Evolutionary conservation across 1,139 yeast species (phyloP), one percentile per base, ranked within the genome.

Genomic region (Sugiyamaella xylanicola): DNA sequence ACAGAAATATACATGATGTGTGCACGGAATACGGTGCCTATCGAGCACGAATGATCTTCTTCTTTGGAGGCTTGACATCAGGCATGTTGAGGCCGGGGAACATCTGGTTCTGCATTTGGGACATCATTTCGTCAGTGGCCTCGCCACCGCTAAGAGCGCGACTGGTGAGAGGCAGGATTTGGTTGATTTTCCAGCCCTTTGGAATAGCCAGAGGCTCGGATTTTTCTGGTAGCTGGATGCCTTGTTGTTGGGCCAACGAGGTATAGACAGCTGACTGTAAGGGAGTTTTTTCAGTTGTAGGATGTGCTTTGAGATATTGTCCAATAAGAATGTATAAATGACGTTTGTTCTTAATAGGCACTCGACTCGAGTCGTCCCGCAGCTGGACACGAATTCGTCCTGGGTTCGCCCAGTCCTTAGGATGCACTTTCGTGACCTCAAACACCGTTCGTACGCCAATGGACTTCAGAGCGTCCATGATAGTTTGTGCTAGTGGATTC

Each of bases 351-450:
- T 73, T 72, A 60, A 77, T 71, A 81, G 55, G 50, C 7, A 48
- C 51, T 19, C 49, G 27, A 17, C 48, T 37, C 1, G 56, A 32
- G 77, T 56, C 58, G 22, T 53, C 56, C 3, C 49, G 45, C 11
- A 60, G 41, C 71, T 58, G 79, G 19, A 91, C 87, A 63, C 96
- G 81, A 39, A 93, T 93, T 65, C 98, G 80, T 13, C 99, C 99
- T 1, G 97, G 95, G 68, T 93, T 93, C 59, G 98, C 96, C 80
- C 87, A 93, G 73, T 93, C 99, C 70, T 91, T 96, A 9, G 99
- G 99, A 72, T 93, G 99, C 2, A 87, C 74, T 73, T 91, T 93
- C 60, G 87, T 90, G 60, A 93, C 84, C 68, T 63, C 81, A 67
- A 69, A 63, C 27, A 73, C 70, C 5, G 69, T 63, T 46, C 70